phyloP scores from a whole-genome alignment of 2,329 filamentous ascomycete species.

The Paraconiothyrium brasiliense region DNA sequence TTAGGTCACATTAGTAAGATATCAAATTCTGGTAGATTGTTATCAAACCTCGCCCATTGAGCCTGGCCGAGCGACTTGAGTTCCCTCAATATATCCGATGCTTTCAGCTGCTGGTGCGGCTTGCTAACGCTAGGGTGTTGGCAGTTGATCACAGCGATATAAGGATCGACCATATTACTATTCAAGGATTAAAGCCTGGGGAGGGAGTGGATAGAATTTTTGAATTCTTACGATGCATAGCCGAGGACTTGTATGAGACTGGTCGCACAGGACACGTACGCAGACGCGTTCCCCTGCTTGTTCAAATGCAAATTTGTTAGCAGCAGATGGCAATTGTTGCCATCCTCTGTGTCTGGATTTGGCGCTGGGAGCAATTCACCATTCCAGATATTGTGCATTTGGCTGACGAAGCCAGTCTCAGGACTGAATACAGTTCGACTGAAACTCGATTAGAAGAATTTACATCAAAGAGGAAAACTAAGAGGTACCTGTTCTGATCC shows the following conservation, averaged over 20 bases:
- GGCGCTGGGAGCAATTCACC: background rate
- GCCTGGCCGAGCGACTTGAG: constrained; percentile 1
- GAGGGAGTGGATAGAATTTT: background rate
- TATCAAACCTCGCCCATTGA: constrained; percentile 4
- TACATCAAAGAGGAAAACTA: no score
- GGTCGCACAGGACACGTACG: background rate
- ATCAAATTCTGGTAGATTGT: background rate
- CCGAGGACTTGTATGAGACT: background rate
- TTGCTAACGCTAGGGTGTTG: background rate
- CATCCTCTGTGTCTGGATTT: background rate
- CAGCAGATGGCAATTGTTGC: background rate
- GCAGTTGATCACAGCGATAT: background rate
- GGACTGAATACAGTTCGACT: background rate
- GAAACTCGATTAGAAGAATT: background rate
- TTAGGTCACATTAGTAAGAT: background rate
- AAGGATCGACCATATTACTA: background rate
- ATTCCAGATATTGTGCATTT: background rate
- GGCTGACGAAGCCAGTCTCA: background rate
- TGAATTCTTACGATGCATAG: background rate
- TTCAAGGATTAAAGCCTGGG: background rate
- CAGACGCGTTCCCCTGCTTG: background rate
- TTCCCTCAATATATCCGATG: background rate
- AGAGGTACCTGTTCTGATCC: background rate
- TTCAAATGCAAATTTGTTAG: background rate
- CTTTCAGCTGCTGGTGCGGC: background rate